A percentile compares a stretch with the other conserved stretches of the same genome.
Evolutionary conservation across 805 yeast species (phyloP).

Genomic region (Millerozyma acaciae): DNA sequence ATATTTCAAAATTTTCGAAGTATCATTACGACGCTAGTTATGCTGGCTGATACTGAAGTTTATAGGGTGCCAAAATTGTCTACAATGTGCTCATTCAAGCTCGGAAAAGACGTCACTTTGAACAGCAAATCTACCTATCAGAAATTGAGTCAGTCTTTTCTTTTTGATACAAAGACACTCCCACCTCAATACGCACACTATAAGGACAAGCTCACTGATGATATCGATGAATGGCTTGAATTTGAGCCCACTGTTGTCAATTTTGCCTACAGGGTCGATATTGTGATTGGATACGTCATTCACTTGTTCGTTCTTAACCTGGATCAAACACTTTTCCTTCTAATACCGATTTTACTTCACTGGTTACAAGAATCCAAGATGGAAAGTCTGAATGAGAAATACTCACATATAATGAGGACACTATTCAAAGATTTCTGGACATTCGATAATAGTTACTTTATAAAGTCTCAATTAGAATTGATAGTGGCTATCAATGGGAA

Average conservation of each 20-base stretch:
- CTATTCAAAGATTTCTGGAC: slow-evolving; percentile 25
- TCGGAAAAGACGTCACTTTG: slow-evolving; percentile 33
- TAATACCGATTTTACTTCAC: slow-evolving; percentile 34
- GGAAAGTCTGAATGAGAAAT: not conserved
- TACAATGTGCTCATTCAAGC: slow-evolving; percentile 17
- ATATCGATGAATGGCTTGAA: slow-evolving; percentile 35
- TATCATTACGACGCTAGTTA: slow-evolving; percentile 16
- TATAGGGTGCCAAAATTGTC: slow-evolving; percentile 14
- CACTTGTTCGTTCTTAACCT: slow-evolving; percentile 34
- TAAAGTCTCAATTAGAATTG: slow-evolving; percentile 2
- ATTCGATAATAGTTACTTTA: slow-evolving; percentile 10
- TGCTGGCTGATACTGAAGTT: not conserved
- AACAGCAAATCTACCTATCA: slow-evolving; percentile 33
- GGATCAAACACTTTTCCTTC: slow-evolving; percentile 24
- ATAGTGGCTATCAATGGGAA: slow-evolving; percentile 13
- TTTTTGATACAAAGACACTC: slow-evolving; percentile 24
- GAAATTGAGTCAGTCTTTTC: slow-evolving; percentile 24
- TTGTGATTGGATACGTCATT: slow-evolving; percentile 32
- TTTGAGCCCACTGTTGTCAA: slow-evolving; percentile 26
- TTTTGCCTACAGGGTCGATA: slow-evolving; percentile 16
- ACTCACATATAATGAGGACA: slow-evolving; percentile 9
- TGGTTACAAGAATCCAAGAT: slow-evolving; percentile 32
- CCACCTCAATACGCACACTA: slow-evolving; percentile 19
- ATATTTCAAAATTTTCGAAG: slow-evolving; percentile 27
- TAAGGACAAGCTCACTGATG: slow-evolving; percentile 24